Base-by-base conservation (phyloP, 2,329 filamentous ascomycete genomes). In the Pseudogymnoascus verrucosus region DNA sequence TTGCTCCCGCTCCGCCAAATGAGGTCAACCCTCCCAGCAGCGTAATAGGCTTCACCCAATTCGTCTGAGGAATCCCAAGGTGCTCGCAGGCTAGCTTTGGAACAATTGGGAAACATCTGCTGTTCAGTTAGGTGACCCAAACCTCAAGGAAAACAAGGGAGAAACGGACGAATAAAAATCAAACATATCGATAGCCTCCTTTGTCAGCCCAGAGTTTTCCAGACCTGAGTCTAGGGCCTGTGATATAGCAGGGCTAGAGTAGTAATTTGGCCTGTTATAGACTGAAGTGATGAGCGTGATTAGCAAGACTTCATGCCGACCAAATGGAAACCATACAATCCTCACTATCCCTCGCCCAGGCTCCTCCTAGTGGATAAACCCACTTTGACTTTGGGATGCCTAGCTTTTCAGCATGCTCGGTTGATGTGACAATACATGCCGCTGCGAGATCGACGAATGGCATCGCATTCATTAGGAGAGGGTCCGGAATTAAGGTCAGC, bases 401-500 rank as follows among this genome's bases (percentile, higher is more conserved):
- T 1, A 89, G 74, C 44, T 80, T 72, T 51, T 72, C 73, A 0
- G 87, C 87, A 69, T 79, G 76, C 1, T 82, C 77, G 0, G 77
- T 78, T 0, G 84, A 84, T 0, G 86, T 89, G 3, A 89, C 65
- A 12, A 89, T 77, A 63, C 82, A 80, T 6, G 85, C 84, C 0
- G 79, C 82, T 2, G 86, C 81, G 14, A 89, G 75, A 65, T 89
- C 89, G 37, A 89, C 81, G 1, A 79, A 86, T 67, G 89, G 89
- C 74, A 89, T 89, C 0, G 87, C 86, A 69, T 89, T 89, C 86
- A 89, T 89, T 8, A 89, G 73, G 0, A 89, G 75, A 0, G 86
- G 85, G 73, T 89, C 85, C 88, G 51, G 1, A 1, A 19, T 5
- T 60, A 19, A 54, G 61, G 71, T 65, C 72, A 67, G 60, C 63